phyloP scores from a whole-genome alignment of 1,139 yeast genomes.

The Sugiyamaella japonica region DNA sequence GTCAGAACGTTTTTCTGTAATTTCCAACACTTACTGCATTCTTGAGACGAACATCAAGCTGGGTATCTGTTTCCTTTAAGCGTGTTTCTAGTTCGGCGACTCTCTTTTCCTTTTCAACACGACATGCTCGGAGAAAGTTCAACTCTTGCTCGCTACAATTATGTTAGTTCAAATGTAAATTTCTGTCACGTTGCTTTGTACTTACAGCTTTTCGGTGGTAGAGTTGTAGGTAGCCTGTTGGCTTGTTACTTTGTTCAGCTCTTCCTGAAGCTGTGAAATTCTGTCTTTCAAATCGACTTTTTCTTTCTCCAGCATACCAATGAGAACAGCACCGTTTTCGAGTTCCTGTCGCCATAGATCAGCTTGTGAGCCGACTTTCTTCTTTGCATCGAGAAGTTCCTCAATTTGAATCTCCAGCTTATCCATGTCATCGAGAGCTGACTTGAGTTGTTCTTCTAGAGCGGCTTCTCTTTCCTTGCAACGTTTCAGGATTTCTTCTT shows the following conservation, averaged over 20 bases:
- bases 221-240: constrained; percentile 23
- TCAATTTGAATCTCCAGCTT: constrained; percentile 43
- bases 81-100: constrained; percentile 41
- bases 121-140: constrained; percentile 29
- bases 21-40: constrained; percentile 26
- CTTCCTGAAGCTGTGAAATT: constrained; percentile 33
- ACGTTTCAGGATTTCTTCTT: constrained; percentile 46
- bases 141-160: constrained; percentile 29
- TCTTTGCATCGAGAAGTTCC: constrained; percentile 42
- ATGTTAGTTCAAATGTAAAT: neutral
- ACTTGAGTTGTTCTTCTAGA: constrained; percentile 43
- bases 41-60: constrained; percentile 42
- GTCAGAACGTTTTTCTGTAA: neutral
- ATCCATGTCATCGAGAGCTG: constrained; percentile 42
- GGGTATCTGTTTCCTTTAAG: constrained; percentile 40
- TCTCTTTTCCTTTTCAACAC: constrained; percentile 40
- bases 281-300: constrained; percentile 32
- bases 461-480: constrained; percentile 45
- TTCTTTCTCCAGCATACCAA: constrained; percentile 39
- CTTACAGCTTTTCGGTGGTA: constrained; percentile 24
- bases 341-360: constrained; percentile 39
- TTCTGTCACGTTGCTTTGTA: neutral
- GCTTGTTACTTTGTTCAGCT: constrained; percentile 26
- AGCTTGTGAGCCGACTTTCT: constrained; percentile 38
- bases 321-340: constrained; percentile 38